Percentiles rank a stretch among this genome's conserved stretches.
Conservation (phyloP, 805 yeast genomes). For the Cyberlindnera xylosilytica region DNA sequence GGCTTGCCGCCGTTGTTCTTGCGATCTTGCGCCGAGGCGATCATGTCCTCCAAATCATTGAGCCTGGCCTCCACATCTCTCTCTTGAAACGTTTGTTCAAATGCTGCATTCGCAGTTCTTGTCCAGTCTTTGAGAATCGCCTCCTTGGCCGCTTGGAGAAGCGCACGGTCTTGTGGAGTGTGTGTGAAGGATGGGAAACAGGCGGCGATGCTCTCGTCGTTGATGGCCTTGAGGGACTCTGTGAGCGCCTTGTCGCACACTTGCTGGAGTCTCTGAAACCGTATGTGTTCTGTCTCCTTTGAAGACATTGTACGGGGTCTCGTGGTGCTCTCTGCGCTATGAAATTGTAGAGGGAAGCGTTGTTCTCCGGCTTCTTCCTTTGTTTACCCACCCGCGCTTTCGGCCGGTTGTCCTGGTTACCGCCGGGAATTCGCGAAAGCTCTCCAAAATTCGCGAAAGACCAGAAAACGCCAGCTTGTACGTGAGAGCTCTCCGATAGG, state of each 20-base stretch:
- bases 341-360: too few relatives aligned
- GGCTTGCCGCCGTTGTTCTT: slow-evolving; percentile 2
- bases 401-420: too few relatives aligned
- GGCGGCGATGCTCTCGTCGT: slow-evolving; percentile 42
- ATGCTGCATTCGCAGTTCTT: slow-evolving; percentile 41
- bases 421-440: too few relatives aligned
- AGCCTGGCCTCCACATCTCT: slow-evolving; percentile 38
- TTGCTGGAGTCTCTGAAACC: slow-evolving; percentile 45
- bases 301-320: too few relatives aligned
- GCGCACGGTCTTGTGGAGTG: slow-evolving; percentile 37
- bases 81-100: slow-evolving; percentile 48
- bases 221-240: slow-evolving; percentile 46
- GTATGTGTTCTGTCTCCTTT: slow-evolving; percentile 4
- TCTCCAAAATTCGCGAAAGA: too few relatives aligned
- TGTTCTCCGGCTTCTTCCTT: background rate
- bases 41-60: slow-evolving; percentile 43
- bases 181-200: slow-evolving; percentile 51
- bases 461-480: too few relatives aligned
- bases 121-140: slow-evolving; percentile 49
- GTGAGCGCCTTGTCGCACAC: slow-evolving; percentile 50
- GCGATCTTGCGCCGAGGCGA: slow-evolving; percentile 32
- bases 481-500: too few relatives aligned
- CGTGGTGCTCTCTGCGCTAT: too few relatives aligned
- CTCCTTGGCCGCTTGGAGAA: slow-evolving; percentile 42
- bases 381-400: background rate